These are phyloP conservation scores for Symbiodinium pilosum DNA, from an alignment of 73 alveolate genomes.

Conservation along the genomic window DNA sequence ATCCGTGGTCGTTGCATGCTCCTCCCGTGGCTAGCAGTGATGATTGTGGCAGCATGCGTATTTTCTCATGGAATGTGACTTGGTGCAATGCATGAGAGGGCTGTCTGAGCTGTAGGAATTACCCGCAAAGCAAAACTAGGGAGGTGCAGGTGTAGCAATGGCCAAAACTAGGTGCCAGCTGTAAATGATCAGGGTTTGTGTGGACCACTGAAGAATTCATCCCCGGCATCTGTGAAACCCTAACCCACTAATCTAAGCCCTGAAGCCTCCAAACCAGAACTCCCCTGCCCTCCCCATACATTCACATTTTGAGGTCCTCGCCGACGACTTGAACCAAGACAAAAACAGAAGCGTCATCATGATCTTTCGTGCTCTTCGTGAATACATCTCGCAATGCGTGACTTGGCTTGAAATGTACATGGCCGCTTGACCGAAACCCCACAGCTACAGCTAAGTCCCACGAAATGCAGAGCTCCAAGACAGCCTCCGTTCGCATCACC, in stretches of 20 bases:
- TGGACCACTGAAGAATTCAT: no score
- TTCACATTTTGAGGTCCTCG: no score
- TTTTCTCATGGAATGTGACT: not conserved
- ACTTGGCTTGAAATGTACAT: not conserved
- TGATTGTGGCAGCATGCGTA: not conserved
- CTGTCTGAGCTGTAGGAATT: no score
- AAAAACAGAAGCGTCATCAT: not conserved
- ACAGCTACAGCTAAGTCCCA: not conserved
- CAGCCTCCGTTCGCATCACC: not conserved
- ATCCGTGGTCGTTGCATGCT: not conserved
- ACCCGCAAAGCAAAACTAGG: no score
- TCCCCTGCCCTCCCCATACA: no score
- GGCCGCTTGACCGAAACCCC: not conserved
- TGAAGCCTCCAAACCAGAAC: no score
- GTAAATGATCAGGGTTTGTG: no score
- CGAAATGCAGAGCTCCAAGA: not conserved
- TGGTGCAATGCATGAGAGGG: not conserved
- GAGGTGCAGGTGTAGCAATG: no score
- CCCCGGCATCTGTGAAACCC: no score
- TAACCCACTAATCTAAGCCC: no score
- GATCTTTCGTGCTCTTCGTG: not conserved
- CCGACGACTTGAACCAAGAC: conserved; percentile 37
- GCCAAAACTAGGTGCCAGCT: no score
- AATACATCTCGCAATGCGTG: not conserved
- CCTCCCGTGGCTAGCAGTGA: not conserved